phyloP scores from a whole-genome alignment of 371 early-diverging fungal genomes.

The Zopfochytrium polystomum region DNA sequence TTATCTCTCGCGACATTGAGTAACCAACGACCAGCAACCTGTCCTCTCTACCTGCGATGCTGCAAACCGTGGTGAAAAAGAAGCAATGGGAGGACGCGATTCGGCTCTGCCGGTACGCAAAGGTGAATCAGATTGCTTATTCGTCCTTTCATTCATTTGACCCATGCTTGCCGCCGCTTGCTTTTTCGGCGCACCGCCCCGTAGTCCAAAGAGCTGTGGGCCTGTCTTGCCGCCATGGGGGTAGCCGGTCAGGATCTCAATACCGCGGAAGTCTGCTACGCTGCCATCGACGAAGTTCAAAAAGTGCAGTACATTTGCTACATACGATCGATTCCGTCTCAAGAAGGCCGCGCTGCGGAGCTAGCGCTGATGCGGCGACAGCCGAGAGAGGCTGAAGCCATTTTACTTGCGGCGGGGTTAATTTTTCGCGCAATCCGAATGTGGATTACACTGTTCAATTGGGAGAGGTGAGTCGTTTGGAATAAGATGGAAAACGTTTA shows the following conservation, averaged over 20 bases:
- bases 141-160: neutral
- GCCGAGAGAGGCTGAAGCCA: slow-evolving; percentile 51
- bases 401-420: slow-evolving; percentile 42
- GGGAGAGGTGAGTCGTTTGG: slow-evolving; percentile 48
- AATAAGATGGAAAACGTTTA: neutral
- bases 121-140: slow-evolving; percentile 27
- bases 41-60: slow-evolving; percentile 48
- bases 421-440: slow-evolving; percentile 47
- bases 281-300: slow-evolving; percentile 52
- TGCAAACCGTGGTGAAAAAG: slow-evolving; percentile 48
- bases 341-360: slow-evolving; percentile 50
- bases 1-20: slow-evolving; percentile 8
- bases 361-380: slow-evolving; percentile 47
- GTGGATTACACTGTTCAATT: slow-evolving; percentile 49
- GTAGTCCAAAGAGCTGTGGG: slow-evolving; percentile 52
- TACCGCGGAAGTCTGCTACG: slow-evolving; percentile 58
- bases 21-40: slow-evolving; percentile 34
- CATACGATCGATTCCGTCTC: slow-evolving; percentile 46
- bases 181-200: neutral
- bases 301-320: slow-evolving; percentile 56
- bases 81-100: slow-evolving; percentile 59
- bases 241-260: slow-evolving; percentile 51
- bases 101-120: slow-evolving; percentile 50
- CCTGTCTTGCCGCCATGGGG: slow-evolving; percentile 54
- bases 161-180: neutral